Conservation (phyloP, 306 rosid species). For the Ochetophila trinervis region DNA sequence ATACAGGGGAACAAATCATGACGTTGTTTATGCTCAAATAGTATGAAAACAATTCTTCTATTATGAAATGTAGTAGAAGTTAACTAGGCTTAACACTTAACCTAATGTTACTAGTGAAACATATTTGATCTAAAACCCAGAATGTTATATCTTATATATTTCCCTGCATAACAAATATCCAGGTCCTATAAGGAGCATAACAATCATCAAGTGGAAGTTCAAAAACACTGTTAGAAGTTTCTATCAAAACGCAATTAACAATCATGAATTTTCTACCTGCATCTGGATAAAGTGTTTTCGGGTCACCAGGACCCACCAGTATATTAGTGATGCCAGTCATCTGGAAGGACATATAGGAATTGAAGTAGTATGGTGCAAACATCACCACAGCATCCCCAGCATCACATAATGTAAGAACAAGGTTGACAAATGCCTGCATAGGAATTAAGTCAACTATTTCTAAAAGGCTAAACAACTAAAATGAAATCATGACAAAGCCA, state of each 20-base stretch:
- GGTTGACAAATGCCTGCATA: conserved; percentile 91
- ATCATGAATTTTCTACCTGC: conserved; percentile 49
- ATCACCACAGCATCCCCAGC: conserved; percentile 84
- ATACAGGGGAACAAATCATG: background rate
- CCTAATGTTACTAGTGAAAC: background rate
- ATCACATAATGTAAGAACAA: conserved; percentile 94
- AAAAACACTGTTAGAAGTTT: conserved; percentile 2
- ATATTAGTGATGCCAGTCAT: conserved; percentile 91
- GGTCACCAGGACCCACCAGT: conserved; percentile 77
- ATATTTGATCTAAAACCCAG: background rate
- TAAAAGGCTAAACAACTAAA: background rate
- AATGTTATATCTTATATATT: conserved; percentile 3
- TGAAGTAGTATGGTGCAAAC: conserved; percentile 97
- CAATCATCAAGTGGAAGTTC: background rate
- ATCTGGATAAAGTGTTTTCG: conserved; percentile 80
- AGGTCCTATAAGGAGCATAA: conserved; percentile 1
- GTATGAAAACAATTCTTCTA: background rate
- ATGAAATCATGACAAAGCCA: background rate
- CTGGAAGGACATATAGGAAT: conserved; percentile 87
- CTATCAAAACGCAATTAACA: background rate
- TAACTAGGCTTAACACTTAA: conserved; percentile 16
- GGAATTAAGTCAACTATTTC: background rate
- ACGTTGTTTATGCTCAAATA: background rate
- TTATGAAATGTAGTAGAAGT: conserved; percentile 1
- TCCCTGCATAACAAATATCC: conserved; percentile 11